Base-by-base conservation (phyloP, 1,284 basidiomycete genomes). In the Lentinus polychrous region DNA sequence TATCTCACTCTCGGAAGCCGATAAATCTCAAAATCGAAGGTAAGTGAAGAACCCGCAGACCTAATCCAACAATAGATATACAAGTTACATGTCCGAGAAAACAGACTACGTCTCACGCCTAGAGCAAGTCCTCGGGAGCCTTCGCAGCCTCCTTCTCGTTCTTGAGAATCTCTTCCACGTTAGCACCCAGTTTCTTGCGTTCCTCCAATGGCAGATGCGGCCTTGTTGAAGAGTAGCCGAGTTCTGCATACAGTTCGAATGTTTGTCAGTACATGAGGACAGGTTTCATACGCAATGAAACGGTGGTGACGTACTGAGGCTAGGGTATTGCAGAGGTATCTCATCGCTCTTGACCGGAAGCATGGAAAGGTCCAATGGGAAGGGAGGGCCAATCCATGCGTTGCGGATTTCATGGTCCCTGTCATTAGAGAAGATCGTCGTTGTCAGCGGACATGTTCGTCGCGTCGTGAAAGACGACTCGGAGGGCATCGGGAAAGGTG, bases 331-430 rank as follows among this genome's bases (percentile, higher is more conserved):
- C n/a, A 80, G 54, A 0, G 83, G 85, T n/a, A 86, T 55, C 2
- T 75, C 65, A 0, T 76, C 73, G 37, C 62, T 70, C 42, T 63
- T 60, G 17, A 79, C 48, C 0, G 80, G 77, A 14, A 88, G 71
- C 6, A 55, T 65, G 7, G 73, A 71, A 2, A 86, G 70, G 57
- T 88, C 79, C 10, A 88, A 68, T 4, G 82, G 81, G 63, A 73
- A 82, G 1, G 83, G 64, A 18, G 79, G 75, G 0, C 86, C 85
- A 22, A 89, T 75, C 86, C 85, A 89, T 2, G 85, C 79, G 22
- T 69, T 72, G 12, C 85, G 79, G 15, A 66, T 53, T 58, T 84
- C 77, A 52, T 88, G 85, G 58, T 88, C 86, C 52, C 74, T 76
- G 49, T 18, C n/a, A n/a, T n/a, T n/a, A n/a, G n/a, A 24, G 22